Conservation (phyloP, 345 rosid species). For the Ceriops decandra region DNA sequence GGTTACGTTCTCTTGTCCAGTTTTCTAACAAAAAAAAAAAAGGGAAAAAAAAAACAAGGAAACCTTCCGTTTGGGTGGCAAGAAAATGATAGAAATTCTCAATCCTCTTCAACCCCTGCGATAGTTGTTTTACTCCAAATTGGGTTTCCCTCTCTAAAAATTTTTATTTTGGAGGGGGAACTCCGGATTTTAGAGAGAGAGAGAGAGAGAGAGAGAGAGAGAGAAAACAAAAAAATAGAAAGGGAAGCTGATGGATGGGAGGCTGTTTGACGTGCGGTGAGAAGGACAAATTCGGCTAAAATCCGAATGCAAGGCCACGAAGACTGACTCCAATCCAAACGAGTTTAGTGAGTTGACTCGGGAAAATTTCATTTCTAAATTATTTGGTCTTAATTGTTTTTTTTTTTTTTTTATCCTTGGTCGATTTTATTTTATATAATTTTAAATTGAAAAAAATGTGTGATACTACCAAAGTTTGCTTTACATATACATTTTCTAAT, state of each 20-base stretch:
- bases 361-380: too few species aligned
- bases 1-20: not conserved
- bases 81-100: not conserved
- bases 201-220: slow-evolving; percentile 3
- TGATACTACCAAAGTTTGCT: too few species aligned
- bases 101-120: not conserved
- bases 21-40: not conserved
- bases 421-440: too few species aligned
- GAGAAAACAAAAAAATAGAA: not conserved
- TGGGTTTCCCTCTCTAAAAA: slow-evolving; percentile 13
- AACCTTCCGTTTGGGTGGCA: not conserved
- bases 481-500: too few species aligned
- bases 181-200: not conserved
- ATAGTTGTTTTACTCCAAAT: not conserved
- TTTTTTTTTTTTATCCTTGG: too few species aligned
- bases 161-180: too few species aligned
- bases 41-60: not conserved
- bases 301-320: too few species aligned
- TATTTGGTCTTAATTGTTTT: too few species aligned
- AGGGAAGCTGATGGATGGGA: not conserved
- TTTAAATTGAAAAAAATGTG: too few species aligned
- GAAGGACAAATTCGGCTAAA: not conserved
- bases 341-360: slow-evolving; percentile 2
- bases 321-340: not conserved
- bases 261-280: not conserved